Conservation (phyloP, 257 asterid species). For the Knoxia roxburghii region DNA sequence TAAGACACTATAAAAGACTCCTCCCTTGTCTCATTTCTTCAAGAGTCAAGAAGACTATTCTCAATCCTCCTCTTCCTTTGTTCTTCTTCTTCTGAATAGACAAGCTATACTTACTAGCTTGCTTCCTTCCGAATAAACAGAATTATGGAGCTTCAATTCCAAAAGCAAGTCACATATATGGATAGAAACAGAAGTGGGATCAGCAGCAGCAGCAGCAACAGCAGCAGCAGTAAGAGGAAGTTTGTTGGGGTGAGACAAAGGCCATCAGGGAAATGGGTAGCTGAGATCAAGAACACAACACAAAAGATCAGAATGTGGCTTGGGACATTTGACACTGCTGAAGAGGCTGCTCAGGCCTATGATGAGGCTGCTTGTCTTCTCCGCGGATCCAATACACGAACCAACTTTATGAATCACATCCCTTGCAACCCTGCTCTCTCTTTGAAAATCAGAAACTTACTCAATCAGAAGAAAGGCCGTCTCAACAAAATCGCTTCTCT, state of each 20-base stretch:
- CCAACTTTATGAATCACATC: slow-evolving; percentile 51
- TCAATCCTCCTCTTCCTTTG: slow-evolving; percentile 5
- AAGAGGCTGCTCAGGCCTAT: slow-evolving; percentile 83
- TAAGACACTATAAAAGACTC: slow-evolving; percentile 32
- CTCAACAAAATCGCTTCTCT: slow-evolving; percentile 31
- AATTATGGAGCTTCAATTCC: slow-evolving; percentile 48
- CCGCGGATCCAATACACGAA: slow-evolving; percentile 69
- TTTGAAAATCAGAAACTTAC: slow-evolving; percentile 60
- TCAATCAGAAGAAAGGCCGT: slow-evolving; percentile 50
- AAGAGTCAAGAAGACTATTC: slow-evolving; percentile 8
- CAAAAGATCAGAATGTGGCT: slow-evolving; percentile 93
- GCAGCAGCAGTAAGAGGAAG: slow-evolving; percentile 39
- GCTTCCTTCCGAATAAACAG: no score
- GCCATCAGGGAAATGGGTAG: slow-evolving; percentile 91
- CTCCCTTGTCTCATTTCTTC: slow-evolving; percentile 25
- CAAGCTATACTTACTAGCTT: no score
- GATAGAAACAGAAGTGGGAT: slow-evolving; percentile 26
- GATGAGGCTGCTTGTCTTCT: slow-evolving; percentile 88
- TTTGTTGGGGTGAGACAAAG: slow-evolving; percentile 84
- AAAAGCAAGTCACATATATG: slow-evolving; percentile 11
- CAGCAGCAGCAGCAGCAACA: slow-evolving; percentile 27
- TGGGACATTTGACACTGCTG: slow-evolving; percentile 80
- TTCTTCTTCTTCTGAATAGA: not conserved
- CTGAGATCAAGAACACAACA: slow-evolving; percentile 82
- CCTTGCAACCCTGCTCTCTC: slow-evolving; percentile 77